phyloP scores from a whole-genome alignment of 768 basidiomycete species.

The Podaxis sp. region DNA sequence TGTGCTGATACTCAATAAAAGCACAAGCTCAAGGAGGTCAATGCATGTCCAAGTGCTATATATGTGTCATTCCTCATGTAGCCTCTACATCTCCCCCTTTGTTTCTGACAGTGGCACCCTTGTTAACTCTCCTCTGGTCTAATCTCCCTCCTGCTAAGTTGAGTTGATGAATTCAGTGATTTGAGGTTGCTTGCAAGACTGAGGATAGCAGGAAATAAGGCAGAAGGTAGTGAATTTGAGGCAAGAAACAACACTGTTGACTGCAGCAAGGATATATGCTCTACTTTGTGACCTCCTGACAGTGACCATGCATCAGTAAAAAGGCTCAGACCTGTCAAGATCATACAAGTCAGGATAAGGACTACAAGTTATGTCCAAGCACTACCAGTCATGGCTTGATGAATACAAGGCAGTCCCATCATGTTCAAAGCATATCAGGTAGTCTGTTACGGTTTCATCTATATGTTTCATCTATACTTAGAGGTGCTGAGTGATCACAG shows the following conservation, averaged over 20 bases:
- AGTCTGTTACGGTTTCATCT: too few species aligned
- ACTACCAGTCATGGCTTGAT: too few species aligned
- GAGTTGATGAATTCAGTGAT: background rate
- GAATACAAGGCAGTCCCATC: too few species aligned
- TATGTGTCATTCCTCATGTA: background rate
- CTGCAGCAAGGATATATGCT: constrained; percentile 21
- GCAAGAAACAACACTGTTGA: constrained; percentile 21
- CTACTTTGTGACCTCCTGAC: constrained; percentile 21
- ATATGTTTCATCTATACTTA: too few species aligned
- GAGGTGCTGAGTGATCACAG: too few species aligned
- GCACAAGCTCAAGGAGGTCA: too few species aligned
- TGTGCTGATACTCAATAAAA: too few species aligned
- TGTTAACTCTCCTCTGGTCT: background rate
- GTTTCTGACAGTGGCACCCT: background rate
- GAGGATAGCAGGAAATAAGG: constrained; percentile 22
- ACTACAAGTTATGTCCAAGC: too few species aligned
- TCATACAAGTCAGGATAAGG: too few species aligned
- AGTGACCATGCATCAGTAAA: constrained; percentile 17
- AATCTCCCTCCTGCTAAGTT: background rate
- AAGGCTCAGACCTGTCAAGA: too few species aligned
- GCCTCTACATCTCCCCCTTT: background rate
- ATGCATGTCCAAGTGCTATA: too few species aligned
- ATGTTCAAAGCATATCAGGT: too few species aligned
- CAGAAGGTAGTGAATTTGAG: constrained; percentile 21
- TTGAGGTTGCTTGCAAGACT: background rate